Conservation (phyloP, 2,329 filamentous ascomycete genomes). For the Blastomyces gilchristii region DNA sequence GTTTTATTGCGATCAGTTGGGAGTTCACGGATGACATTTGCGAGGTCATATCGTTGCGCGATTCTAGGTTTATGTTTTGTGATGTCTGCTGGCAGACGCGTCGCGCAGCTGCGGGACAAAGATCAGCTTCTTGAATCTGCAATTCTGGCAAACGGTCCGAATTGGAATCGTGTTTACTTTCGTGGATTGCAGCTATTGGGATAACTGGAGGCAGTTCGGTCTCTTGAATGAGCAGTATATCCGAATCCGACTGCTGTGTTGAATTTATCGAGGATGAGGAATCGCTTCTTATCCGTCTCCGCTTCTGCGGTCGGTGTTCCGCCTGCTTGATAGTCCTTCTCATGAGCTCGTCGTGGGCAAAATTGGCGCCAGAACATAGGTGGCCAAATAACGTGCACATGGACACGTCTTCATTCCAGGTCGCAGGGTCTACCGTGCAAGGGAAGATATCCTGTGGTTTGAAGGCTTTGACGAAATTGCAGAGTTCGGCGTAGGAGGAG, state of each 20-base stretch:
- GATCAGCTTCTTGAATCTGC: neutral
- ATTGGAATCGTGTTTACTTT: neutral
- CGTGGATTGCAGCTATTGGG: neutral
- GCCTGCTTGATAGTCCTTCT: constrained; percentile 24
- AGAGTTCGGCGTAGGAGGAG: constrained; percentile 73
- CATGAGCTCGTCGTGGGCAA: constrained; percentile 58
- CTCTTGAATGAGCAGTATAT: neutral
- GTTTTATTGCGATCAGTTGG: constrained; percentile 13
- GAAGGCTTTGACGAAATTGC: constrained; percentile 57
- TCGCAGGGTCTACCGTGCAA: constrained; percentile 57
- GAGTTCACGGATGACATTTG: constrained; percentile 8
- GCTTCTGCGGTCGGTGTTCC: constrained; percentile 13
- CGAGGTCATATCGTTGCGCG: neutral
- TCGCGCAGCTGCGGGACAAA: neutral
- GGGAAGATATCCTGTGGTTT: constrained; percentile 68
- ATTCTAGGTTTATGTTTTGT: neutral
- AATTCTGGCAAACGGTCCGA: neutral
- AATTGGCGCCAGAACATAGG: constrained; percentile 51
- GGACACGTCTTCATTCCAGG: constrained; percentile 55
- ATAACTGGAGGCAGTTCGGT: neutral
- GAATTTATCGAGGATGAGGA: constrained; percentile 10
- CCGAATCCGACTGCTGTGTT: constrained; percentile 10
- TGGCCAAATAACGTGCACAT: constrained; percentile 63
- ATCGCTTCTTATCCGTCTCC: constrained; percentile 9
- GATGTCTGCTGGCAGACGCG: neutral